phyloP scores from a whole-genome alignment of 1,284 basidiomycete species.

The Ustilago sp. region DNA sequence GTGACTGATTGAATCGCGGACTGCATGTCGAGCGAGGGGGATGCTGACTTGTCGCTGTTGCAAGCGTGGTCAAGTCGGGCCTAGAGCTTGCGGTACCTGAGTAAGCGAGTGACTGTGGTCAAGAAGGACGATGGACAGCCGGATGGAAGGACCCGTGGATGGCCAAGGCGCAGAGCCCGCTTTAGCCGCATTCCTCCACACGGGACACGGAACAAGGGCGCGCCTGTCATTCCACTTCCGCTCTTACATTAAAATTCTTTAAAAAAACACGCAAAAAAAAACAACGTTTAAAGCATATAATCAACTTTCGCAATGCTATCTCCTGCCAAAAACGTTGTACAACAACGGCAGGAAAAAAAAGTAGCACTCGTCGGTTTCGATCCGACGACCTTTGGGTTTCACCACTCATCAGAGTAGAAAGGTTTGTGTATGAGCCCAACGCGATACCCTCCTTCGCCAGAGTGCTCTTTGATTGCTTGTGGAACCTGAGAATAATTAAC shows the following conservation, averaged over 20 bases:
- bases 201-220: not conserved
- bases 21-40: slow-evolving; percentile 65
- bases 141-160: not conserved
- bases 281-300: no score
- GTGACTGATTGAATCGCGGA: slow-evolving; percentile 71
- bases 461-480: slow-evolving; percentile 24
- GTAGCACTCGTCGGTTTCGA: slow-evolving; percentile 59
- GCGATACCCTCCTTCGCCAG: slow-evolving; percentile 53
- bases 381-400: slow-evolving; percentile 60
- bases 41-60: not conserved
- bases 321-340: not conserved
- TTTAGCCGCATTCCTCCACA: not conserved
- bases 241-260: not conserved
- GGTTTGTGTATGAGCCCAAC: slow-evolving; percentile 49
- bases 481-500: no score
- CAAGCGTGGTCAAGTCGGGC: not conserved
- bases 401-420: slow-evolving; percentile 36
- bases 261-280: not conserved
- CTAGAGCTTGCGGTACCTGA: not conserved
- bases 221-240: not conserved
- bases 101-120: not conserved
- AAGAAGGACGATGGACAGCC: not conserved
- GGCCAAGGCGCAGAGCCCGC: not conserved
- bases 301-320: not conserved
- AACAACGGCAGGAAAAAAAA: slow-evolving; percentile 18